Evolutionary conservation across 2,329 filamentous ascomycete genomes (phyloP).

Genomic region (Penicillium sp.): DNA sequence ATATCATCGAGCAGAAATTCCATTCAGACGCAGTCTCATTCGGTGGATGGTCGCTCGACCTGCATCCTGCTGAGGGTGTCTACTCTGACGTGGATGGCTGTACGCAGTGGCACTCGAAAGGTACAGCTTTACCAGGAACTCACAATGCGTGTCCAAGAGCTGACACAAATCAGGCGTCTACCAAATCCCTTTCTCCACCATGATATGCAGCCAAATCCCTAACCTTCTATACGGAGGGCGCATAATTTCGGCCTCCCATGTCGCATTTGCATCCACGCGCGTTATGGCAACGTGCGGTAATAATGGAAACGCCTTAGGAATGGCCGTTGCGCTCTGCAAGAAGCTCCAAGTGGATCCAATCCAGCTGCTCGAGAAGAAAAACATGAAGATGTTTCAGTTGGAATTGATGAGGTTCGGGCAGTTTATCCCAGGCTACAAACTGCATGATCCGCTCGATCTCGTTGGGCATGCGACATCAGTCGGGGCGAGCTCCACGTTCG

Average conservation of each 20-base stretch:
- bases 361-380: neutral
- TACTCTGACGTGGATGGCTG: neutral
- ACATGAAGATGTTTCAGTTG: neutral
- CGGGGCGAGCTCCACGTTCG: neutral
- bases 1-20: neutral
- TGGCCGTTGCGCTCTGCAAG: neutral
- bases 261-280: neutral
- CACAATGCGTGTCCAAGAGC: neutral
- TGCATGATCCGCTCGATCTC: neutral
- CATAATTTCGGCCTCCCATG: neutral
- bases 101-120: neutral
- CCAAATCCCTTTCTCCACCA: neutral
- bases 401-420: neutral
- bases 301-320: neutral
- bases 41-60: neutral
- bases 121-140: neutral
- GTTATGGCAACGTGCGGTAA: neutral
- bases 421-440: neutral
- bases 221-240: neutral
- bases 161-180: neutral
- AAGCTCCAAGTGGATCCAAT: neutral
- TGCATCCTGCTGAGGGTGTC: neutral
- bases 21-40: neutral
- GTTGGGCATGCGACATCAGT: neutral
- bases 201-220: neutral